Evolutionary conservation across 1,284 basidiomycete species (phyloP).

Genomic region (Neolentinus lepideus): DNA sequence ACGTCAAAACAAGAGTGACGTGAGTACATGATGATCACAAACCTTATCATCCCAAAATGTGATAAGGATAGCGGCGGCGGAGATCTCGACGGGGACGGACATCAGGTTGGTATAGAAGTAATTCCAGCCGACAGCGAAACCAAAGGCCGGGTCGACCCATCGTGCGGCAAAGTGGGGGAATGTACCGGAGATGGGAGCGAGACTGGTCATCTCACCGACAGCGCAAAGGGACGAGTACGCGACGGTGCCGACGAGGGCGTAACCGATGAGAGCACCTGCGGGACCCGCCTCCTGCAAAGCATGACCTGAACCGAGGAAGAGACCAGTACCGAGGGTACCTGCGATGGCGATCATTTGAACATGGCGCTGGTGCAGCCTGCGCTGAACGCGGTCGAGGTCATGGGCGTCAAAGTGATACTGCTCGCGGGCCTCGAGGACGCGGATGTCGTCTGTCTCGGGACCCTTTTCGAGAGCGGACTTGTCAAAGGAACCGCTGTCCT

Average conservation of each 20-base stretch:
- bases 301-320: conserved; percentile 76
- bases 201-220: conserved; percentile 66
- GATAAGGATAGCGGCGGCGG: conserved; percentile 68
- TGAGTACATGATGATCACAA: conserved; percentile 10
- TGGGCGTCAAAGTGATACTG: conserved; percentile 35
- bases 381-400: conserved; percentile 56
- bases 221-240: conserved; percentile 61
- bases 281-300: conserved; percentile 53
- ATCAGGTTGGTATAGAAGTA: conserved; percentile 50
- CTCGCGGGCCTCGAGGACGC: not conserved
- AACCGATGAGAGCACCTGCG: conserved; percentile 55
- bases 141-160: conserved; percentile 72
- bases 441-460: not conserved
- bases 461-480: not conserved
- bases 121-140: conserved; percentile 39
- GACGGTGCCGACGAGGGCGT: conserved; percentile 52
- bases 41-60: conserved; percentile 72
- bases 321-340: conserved; percentile 39
- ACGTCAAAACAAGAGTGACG: not conserved
- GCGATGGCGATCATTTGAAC: conserved; percentile 46
- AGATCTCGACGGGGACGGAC: conserved; percentile 71
- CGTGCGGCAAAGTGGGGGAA: conserved; percentile 67
- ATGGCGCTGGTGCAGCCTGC: conserved; percentile 62
- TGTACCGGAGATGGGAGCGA: conserved; percentile 66
- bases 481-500: not conserved